Evolutionary conservation across 2,329 filamentous ascomycete genomes (phyloP).

Genomic region (Pseudopithomyces chartarum): DNA sequence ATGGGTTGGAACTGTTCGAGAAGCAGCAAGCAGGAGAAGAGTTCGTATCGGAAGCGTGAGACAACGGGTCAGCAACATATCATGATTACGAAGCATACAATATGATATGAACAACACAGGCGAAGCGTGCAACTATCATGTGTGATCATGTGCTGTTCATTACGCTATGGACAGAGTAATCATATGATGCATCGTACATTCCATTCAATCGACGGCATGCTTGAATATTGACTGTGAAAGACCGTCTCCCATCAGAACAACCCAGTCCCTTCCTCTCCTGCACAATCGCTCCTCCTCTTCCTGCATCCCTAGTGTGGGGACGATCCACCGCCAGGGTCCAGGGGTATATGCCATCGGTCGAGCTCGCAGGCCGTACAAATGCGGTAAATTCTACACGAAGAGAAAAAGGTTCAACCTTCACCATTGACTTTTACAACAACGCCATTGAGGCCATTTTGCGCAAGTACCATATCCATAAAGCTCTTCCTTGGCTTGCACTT

Average conservation of each 20-base stretch:
- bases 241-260: not conserved
- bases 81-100: too few species aligned
- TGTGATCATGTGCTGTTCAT: too few species aligned
- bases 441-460: constrained; percentile 29
- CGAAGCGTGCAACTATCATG: too few species aligned
- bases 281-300: not conserved
- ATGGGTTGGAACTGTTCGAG: too few species aligned
- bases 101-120: too few species aligned
- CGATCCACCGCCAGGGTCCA: not conserved
- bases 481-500: constrained; percentile 40
- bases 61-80: too few species aligned
- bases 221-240: not conserved
- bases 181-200: not conserved
- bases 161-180: too few species aligned
- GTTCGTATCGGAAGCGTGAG: too few species aligned
- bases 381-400: too few species aligned
- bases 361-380: not conserved
- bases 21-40: too few species aligned
- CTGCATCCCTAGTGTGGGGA: not conserved
- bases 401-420: constrained; percentile 24
- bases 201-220: not conserved
- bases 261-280: not conserved
- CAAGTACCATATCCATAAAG: constrained; percentile 42
- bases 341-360: not conserved
- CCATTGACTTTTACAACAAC: constrained; percentile 27